A percentile compares a stretch with the other conserved stretches of the same genome.
These are phyloP conservation scores for Miamiensis avidus DNA, from an alignment of 169 alveolate genomes.

Conservation along the genomic window DNA sequence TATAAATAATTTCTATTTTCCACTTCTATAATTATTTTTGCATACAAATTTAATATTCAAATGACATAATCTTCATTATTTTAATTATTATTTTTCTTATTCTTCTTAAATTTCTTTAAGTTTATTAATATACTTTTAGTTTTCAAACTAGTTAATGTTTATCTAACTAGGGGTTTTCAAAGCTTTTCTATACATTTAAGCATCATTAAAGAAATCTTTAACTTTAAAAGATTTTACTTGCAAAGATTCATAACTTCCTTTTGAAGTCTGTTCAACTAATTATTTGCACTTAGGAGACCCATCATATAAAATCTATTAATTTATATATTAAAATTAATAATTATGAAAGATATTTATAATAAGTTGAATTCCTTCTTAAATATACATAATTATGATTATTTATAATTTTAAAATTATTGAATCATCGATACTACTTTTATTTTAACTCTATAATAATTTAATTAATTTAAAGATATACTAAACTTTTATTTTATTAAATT, in stretches of 20 bases:
- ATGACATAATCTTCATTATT: too few species aligned
- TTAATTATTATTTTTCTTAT: too few species aligned
- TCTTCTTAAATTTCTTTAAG: neutral
- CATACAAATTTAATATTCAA: too few species aligned
- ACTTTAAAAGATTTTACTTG: neutral
- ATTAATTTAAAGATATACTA: neutral
- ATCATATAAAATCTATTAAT: neutral
- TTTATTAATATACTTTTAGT: too few species aligned
- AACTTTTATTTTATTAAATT: too few species aligned
- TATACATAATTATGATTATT: too few species aligned
- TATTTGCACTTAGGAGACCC: neutral
- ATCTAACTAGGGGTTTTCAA: neutral
- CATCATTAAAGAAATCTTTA: neutral
- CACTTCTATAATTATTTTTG: too few species aligned
- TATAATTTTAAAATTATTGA: neutral
- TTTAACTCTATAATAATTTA: too few species aligned
- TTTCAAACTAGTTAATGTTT: too few species aligned
- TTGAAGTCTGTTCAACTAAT: neutral
- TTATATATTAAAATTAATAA: too few species aligned
- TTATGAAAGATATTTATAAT: neutral
- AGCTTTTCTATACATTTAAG: neutral
- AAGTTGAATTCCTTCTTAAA: neutral
- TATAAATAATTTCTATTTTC: too few species aligned
- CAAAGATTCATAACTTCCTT: neutral
- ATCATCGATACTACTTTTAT: too few species aligned